A percentile compares a stretch with the other conserved stretches of the same genome.
Evolutionary conservation across 805 yeast species (phyloP).

Genomic region (Saccharomycopsis fermentans): DNA sequence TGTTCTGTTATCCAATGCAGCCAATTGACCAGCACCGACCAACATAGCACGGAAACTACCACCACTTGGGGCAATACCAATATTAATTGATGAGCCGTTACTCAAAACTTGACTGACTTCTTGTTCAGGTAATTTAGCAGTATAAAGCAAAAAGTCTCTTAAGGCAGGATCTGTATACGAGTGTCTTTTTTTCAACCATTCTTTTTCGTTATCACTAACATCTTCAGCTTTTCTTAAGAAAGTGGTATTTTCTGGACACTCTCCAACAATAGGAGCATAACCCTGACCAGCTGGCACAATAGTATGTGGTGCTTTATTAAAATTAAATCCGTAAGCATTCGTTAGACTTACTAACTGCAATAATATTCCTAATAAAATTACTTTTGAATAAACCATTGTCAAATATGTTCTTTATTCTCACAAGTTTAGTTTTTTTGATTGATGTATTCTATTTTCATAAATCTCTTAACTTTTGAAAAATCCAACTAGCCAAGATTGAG

Average conservation of each 20-base stretch:
- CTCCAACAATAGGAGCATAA: constrained; percentile 46
- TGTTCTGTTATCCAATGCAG: constrained; percentile 72
- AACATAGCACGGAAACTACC: constrained; percentile 91
- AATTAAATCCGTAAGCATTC: neutral
- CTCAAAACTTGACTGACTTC: constrained; percentile 25
- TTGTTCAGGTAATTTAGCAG: constrained; percentile 23
- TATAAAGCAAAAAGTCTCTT: constrained; percentile 35
- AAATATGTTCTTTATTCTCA: no score
- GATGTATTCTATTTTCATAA: no score
- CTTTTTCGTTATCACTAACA: constrained; percentile 37
- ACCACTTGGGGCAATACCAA: constrained; percentile 63
- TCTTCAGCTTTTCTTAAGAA: constrained; percentile 38
- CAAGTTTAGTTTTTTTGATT: neutral
- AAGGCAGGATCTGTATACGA: constrained; percentile 37
- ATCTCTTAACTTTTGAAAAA: no score
- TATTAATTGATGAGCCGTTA: constrained; percentile 30
- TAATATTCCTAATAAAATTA: neutral
- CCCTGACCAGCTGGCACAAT: constrained; percentile 26
- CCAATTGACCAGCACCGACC: constrained; percentile 70
- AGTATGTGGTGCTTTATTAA: constrained; percentile 12
- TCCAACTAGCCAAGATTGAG: neutral
- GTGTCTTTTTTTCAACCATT: constrained; percentile 43
- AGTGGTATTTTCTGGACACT: constrained; percentile 33
- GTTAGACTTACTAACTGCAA: neutral
- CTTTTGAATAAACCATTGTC: neutral